Conservation (phyloP, 352 stramenopile genomes). For the Peronospora belbahrii region DNA sequence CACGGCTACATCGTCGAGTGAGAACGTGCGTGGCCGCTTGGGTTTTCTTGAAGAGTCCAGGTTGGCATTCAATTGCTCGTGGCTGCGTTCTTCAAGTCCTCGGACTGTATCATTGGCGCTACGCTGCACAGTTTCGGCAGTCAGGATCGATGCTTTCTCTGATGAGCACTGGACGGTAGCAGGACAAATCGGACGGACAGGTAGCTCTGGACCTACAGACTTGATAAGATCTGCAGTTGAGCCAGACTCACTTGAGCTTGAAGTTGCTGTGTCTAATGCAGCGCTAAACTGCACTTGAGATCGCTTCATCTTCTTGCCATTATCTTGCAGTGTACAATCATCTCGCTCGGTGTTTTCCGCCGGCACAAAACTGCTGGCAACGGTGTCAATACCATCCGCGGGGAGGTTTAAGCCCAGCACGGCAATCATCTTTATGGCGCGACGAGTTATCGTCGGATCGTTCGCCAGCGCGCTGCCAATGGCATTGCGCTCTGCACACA, state of each 20-base stretch:
- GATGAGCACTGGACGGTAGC: slow-evolving; percentile 9
- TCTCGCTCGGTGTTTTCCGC: slow-evolving; percentile 4
- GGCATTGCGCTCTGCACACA: slow-evolving; percentile 96
- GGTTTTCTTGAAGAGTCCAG: slow-evolving; percentile 45
- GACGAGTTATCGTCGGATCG: slow-evolving; percentile 88
- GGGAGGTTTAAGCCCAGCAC: slow-evolving; percentile 87
- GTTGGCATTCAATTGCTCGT: slow-evolving; percentile 24
- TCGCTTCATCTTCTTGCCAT: slow-evolving; percentile 10
- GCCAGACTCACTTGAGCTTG: slow-evolving; percentile 19
- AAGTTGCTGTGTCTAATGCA: slow-evolving; percentile 19
- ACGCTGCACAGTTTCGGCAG: background rate
- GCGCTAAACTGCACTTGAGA: slow-evolving; percentile 7
- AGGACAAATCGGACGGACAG: slow-evolving; percentile 14
- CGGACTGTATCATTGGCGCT: background rate
- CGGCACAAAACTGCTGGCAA: slow-evolving; percentile 5
- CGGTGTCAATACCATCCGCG: slow-evolving; percentile 10
- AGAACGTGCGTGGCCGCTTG: slow-evolving; percentile 81
- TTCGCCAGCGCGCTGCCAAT: slow-evolving; percentile 95
- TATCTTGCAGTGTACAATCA: slow-evolving; percentile 1
- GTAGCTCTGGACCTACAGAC: slow-evolving; percentile 3
- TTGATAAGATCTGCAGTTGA: background rate
- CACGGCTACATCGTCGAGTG: slow-evolving; percentile 57
- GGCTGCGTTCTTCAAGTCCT: slow-evolving; percentile 20
- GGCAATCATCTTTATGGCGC: slow-evolving; percentile 92
- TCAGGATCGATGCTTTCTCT: background rate